A percentile compares a stretch with the other conserved stretches of the same genome.
These are phyloP conservation scores for Phytopythium cucurbitacearum DNA, from an alignment of 352 stramenopile genomes.

Conservation along the genomic window DNA sequence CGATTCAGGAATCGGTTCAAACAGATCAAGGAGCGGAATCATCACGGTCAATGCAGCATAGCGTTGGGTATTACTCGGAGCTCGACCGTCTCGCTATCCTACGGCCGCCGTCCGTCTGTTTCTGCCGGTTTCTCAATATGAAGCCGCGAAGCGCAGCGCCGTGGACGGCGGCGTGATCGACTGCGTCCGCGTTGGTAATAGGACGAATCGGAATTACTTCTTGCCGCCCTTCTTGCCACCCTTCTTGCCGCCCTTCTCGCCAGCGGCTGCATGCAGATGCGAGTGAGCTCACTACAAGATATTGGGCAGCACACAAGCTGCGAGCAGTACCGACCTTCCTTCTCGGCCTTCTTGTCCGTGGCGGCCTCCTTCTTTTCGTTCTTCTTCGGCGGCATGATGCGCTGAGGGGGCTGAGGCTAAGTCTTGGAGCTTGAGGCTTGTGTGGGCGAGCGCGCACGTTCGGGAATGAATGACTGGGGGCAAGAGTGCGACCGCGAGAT, in stretches of 20 bases:
- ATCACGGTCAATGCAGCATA: too few relatives aligned
- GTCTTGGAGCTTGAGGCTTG: conserved; percentile 9
- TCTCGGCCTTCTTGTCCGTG: conserved; percentile 27
- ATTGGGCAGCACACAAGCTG: background rate
- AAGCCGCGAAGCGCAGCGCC: too few relatives aligned
- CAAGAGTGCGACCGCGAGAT: too few relatives aligned
- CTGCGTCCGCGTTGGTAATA: too few relatives aligned
- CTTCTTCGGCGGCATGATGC: conserved; percentile 21
- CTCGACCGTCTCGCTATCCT: conserved; percentile 10
- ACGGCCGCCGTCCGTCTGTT: background rate
- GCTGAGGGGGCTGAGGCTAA: background rate
- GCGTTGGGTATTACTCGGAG: conserved; percentile 3
- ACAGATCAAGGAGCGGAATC: too few relatives aligned
- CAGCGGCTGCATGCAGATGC: conserved; percentile 11
- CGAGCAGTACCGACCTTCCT: conserved; percentile 14
- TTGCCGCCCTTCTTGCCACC: conserved; percentile 52
- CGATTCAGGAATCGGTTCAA: too few relatives aligned
- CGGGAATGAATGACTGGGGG: conserved; percentile 2
- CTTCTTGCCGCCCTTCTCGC: conserved; percentile 24
- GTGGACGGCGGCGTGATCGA: too few relatives aligned
- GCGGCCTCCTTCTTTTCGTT: conserved; percentile 16
- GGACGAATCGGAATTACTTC: conserved; percentile 24
- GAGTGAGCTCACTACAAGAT: background rate
- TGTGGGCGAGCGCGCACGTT: conserved; percentile 1
- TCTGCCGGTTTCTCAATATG: too few relatives aligned